These are phyloP conservation scores for Heritiera littoralis DNA, from an alignment of 345 rosid species.

Conservation along the genomic window DNA sequence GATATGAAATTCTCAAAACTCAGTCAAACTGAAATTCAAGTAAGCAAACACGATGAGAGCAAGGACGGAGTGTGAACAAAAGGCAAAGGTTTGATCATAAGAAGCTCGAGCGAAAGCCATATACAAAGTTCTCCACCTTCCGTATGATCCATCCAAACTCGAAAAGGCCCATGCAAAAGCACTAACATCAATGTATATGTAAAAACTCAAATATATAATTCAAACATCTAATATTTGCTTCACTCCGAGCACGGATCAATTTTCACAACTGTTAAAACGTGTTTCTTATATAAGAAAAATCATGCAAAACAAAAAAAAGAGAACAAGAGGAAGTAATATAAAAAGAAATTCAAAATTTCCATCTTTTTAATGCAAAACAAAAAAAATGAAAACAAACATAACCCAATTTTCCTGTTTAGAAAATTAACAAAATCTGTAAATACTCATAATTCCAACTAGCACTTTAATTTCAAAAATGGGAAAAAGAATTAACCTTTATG, in stretches of 20 bases:
- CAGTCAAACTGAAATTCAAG: neutral
- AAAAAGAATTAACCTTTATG: constrained; percentile 41
- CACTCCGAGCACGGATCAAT: neutral
- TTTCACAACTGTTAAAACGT: neutral
- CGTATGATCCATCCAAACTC: neutral
- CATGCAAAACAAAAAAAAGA: neutral
- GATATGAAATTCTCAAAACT: neutral
- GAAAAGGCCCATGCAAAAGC: constrained; percentile 20
- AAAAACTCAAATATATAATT: neutral
- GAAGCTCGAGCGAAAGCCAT: neutral
- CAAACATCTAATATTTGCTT: neutral
- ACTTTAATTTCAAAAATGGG: neutral
- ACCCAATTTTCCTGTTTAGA: neutral
- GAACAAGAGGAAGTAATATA: neutral
- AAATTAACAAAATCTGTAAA: neutral
- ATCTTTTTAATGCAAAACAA: neutral
- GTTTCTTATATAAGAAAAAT: neutral
- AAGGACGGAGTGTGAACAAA: neutral
- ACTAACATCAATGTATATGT: neutral
- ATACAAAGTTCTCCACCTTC: neutral
- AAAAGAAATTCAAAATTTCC: neutral
- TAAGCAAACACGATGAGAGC: neutral
- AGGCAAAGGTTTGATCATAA: neutral
- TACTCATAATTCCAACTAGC: neutral
- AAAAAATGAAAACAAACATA: neutral